Evolutionary conservation across 768 basidiomycete genomes (phyloP).

Genomic region (Lactarius deliciosus): DNA sequence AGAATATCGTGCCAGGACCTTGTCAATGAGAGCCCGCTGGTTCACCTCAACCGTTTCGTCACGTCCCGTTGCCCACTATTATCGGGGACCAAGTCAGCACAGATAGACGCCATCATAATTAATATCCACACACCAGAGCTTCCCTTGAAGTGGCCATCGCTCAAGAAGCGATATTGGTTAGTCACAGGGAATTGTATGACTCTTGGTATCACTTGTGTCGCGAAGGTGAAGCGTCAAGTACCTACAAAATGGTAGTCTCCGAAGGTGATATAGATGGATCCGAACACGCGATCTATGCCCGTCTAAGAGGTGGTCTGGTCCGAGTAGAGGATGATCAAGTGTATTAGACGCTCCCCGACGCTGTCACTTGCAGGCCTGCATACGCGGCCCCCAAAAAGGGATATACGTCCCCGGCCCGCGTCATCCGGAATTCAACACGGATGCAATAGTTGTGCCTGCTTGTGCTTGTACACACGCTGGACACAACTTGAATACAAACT

Average conservation of each 20-base stretch:
- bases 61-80: conserved; percentile 56
- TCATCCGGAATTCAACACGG: background rate
- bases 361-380: no score
- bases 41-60: conserved; percentile 90
- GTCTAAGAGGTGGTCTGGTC: background rate
- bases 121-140: conserved; percentile 18
- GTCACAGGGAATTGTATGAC: background rate
- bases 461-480: no score
- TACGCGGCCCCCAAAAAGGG: background rate
- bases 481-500: no score
- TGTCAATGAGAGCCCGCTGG: conserved; percentile 95
- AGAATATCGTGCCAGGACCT: conserved; percentile 92
- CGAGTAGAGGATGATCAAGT: background rate
- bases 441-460: background rate
- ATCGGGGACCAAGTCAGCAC: conserved; percentile 3
- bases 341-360: background rate
- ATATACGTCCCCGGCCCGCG: background rate
- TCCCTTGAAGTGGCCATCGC: conserved; percentile 21
- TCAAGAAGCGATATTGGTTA: background rate
- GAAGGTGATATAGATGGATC: background rate
- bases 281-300: background rate
- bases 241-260: background rate
- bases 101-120: background rate
- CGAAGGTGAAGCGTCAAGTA: background rate
- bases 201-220: background rate